A percentile compares a stretch with the other conserved stretches of the same genome.
Conservation (phyloP, 495 filamentous ascomycete species). For the Opeltia flavorubescens region DNA sequence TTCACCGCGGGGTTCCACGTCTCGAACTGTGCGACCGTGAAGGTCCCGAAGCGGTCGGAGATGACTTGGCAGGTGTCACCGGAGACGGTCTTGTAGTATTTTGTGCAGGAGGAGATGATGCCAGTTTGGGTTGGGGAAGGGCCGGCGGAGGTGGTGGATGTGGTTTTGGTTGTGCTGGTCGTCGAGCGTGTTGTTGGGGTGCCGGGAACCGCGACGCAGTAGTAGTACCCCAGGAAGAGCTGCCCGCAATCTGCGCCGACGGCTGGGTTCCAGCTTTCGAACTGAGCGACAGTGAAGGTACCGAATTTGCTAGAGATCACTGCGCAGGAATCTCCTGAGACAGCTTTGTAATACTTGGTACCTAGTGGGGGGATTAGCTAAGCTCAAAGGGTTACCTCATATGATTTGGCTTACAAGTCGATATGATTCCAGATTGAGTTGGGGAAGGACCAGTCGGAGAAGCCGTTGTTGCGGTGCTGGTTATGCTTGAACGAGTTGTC, state of each 20-base stretch:
- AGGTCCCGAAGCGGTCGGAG: constrained; percentile 2
- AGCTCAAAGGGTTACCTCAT: not conserved
- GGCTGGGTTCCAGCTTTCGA: constrained; percentile 14
- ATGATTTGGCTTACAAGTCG: constrained; percentile 3
- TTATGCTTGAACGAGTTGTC: constrained; percentile 4
- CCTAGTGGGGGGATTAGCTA: not conserved
- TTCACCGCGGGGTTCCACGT: constrained; percentile 16
- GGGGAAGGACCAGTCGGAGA: constrained; percentile 10
- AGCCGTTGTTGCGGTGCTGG: constrained; percentile 2
- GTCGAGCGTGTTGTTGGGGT: not conserved
- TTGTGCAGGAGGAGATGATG: constrained; percentile 5
- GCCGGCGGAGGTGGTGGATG: not conserved
- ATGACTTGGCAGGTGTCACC: constrained; percentile 15
- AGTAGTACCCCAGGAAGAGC: constrained; percentile 12
- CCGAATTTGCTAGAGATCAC: constrained; percentile 2
- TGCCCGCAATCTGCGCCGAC: constrained; percentile 8
- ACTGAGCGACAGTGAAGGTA: constrained; percentile 10
- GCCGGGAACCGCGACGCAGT: constrained; percentile 8
- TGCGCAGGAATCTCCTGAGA: constrained; percentile 14
- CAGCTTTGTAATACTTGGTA: constrained; percentile 15
- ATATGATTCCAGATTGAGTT: constrained; percentile 13
- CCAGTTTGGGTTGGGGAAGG: constrained; percentile 7
- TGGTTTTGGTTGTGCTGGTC: not conserved
- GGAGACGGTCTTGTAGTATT: constrained; percentile 15
- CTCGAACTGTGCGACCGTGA: constrained; percentile 9